phyloP scores from a whole-genome alignment of 495 filamentous ascomycete species.

The Aspergillus haitiensis region DNA sequence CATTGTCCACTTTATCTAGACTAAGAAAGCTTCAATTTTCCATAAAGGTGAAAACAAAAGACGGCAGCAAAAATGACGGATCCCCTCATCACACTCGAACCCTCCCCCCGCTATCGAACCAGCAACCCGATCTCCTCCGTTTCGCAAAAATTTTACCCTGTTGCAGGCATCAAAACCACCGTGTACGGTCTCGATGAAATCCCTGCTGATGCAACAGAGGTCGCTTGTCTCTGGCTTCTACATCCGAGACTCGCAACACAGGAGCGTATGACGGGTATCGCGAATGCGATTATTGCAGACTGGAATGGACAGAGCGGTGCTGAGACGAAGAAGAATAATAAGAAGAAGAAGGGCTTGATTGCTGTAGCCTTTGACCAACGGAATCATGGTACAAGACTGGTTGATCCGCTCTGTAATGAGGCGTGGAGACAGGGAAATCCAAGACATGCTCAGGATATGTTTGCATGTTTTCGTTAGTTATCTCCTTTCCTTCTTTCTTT shows the following conservation, averaged over 20 bases:
- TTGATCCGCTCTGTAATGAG: constrained; percentile 61
- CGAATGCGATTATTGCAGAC: constrained; percentile 52
- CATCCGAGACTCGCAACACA: constrained; percentile 72
- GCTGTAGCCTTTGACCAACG: constrained; percentile 83
- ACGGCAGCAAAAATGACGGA: constrained; percentile 34
- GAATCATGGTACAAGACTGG: constrained; percentile 78
- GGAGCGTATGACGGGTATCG: constrained; percentile 66
- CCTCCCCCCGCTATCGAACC: constrained; percentile 18
- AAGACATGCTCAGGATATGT: constrained; percentile 88
- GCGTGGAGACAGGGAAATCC: constrained; percentile 79
- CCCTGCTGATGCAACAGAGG: constrained; percentile 40
- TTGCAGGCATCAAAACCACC: constrained; percentile 74
- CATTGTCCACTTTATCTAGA: not conserved
- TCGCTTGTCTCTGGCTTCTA: constrained; percentile 83
- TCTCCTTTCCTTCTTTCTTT: not conserved
- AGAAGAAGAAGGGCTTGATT: constrained; percentile 58
- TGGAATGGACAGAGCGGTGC: constrained; percentile 53
- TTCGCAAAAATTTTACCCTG: constrained; percentile 60
- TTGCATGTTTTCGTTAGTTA: constrained; percentile 58
- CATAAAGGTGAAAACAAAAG: not conserved
- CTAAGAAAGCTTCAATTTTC: not conserved
- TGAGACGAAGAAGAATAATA: constrained; percentile 5
- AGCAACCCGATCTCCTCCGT: constrained; percentile 40
- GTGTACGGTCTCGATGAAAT: constrained; percentile 82
- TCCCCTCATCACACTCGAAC: constrained; percentile 37